Evolutionary conservation across 495 filamentous ascomycete species (phyloP).

Genomic region (Pseudomonodictys pantanalensis): DNA sequence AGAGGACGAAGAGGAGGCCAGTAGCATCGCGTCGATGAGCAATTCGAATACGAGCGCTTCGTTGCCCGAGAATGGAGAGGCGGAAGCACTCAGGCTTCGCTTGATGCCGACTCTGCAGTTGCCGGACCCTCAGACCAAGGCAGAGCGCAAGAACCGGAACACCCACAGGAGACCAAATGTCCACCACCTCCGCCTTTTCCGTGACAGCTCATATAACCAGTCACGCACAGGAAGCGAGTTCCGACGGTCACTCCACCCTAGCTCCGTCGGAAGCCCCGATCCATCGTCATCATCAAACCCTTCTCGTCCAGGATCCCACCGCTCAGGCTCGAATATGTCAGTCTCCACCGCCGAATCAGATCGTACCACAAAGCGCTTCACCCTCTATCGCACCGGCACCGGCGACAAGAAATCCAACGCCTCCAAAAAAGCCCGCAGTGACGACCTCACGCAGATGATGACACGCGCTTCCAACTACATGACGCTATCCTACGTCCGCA

Average conservation of each 20-base stretch:
- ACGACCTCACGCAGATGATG: slow-evolving; percentile 98
- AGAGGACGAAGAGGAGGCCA: slow-evolving; percentile 50
- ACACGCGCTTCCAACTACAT: slow-evolving; percentile 92
- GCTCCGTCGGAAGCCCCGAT: not conserved
- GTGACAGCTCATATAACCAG: slow-evolving; percentile 2
- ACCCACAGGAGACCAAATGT: slow-evolving; percentile 15
- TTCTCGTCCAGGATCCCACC: slow-evolving; percentile 47
- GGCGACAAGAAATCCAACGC: not conserved
- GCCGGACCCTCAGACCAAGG: slow-evolving; percentile 43
- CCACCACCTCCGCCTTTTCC: slow-evolving; percentile 38
- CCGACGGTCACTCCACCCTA: slow-evolving; percentile 16
- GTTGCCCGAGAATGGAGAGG: slow-evolving; percentile 40
- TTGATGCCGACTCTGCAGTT: slow-evolving; percentile 73
- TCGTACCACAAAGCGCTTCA: slow-evolving; percentile 53
- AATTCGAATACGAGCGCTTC: not conserved
- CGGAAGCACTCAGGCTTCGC: slow-evolving; percentile 71
- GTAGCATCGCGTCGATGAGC: slow-evolving; percentile 26
- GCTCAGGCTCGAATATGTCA: slow-evolving; percentile 53
- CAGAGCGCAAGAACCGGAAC: not conserved
- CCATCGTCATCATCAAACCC: not conserved
- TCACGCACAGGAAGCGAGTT: slow-evolving; percentile 10
- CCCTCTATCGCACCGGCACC: slow-evolving; percentile 47
- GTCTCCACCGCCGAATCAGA: slow-evolving; percentile 46
- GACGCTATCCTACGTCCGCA: slow-evolving; percentile 92
- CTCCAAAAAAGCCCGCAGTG: slow-evolving; percentile 57